Evolutionary conservation across 1,284 basidiomycete genomes (phyloP).

Genomic region (Cryptococcus neoformans): DNA sequence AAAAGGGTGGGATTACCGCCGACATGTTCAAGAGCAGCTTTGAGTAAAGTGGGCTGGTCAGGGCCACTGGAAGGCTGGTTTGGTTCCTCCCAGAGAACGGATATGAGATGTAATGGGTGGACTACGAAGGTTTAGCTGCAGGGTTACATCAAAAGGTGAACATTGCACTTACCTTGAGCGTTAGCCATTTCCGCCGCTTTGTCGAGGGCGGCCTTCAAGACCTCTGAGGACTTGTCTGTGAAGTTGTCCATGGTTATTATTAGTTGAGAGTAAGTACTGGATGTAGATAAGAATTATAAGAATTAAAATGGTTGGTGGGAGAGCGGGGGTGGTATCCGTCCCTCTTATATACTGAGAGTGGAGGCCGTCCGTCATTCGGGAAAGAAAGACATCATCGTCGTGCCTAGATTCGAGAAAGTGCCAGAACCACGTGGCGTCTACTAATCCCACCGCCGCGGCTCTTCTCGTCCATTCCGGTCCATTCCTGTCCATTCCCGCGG

Average conservation of each 20-base stretch:
- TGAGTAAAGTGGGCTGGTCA: constrained; percentile 42
- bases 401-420: background rate
- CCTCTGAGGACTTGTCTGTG: constrained; percentile 51
- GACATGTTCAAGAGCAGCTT: constrained; percentile 41
- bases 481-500: background rate
- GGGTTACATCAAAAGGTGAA: background rate
- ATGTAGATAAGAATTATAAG: background rate
- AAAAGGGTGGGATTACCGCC: constrained; percentile 44
- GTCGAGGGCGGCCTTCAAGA: constrained; percentile 55
- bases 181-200: constrained; percentile 49
- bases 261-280: background rate
- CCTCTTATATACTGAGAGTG: background rate
- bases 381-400: background rate
- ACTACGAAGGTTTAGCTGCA: constrained; percentile 31
- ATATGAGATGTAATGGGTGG: constrained; percentile 47
- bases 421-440: constrained; percentile 2
- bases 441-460: background rate
- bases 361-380: background rate
- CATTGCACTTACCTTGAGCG: constrained; percentile 36
- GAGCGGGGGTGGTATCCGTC: background rate
- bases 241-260: constrained; percentile 45
- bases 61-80: constrained; percentile 13
- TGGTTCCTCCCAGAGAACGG: constrained; percentile 45
- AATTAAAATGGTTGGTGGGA: background rate
- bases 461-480: background rate